These are phyloP conservation scores for Boletellus ananiceps DNA, from an alignment of 768 basidiomycete species.

Conservation along the genomic window DNA sequence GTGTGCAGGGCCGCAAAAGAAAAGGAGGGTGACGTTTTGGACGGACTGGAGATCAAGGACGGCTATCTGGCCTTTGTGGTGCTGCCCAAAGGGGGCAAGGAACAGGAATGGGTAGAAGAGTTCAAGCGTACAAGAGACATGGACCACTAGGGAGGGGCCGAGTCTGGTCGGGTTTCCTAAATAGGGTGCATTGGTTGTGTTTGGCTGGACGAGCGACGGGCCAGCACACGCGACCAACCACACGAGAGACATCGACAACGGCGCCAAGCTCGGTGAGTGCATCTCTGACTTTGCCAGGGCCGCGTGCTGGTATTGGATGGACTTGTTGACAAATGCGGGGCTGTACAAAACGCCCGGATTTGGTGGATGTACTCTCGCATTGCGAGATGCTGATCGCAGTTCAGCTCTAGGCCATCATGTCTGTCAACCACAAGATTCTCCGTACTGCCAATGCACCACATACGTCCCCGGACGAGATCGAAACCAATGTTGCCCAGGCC, in stretches of 20 bases:
- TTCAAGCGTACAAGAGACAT: conserved; percentile 61
- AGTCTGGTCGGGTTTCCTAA: conserved; percentile 7
- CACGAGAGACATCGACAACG: conserved; percentile 44
- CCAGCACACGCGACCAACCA: conserved; percentile 9
- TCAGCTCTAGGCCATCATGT: conserved; percentile 47
- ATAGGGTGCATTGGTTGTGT: conserved; percentile 24
- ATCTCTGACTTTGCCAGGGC: conserved; percentile 28
- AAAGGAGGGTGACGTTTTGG: conserved; percentile 54
- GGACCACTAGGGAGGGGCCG: conserved; percentile 11
- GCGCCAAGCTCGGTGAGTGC: conserved; percentile 68
- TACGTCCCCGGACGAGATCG: conserved; percentile 85
- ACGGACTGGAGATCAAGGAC: conserved; percentile 83
- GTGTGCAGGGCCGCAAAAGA: conserved; percentile 61
- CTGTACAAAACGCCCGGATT: conserved; percentile 29
- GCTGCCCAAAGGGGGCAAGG: conserved; percentile 68
- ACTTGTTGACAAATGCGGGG: conserved; percentile 18
- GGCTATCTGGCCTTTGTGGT: conserved; percentile 78
- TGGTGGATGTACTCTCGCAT: conserved; percentile 51
- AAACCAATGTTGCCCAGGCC: conserved; percentile 90
- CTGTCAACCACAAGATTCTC: conserved; percentile 81
- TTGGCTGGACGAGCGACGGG: conserved; percentile 19
- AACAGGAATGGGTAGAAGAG: conserved; percentile 83
- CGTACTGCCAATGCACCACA: conserved; percentile 95
- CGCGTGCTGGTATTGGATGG: conserved; percentile 10
- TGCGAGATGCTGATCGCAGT: conserved; percentile 42